Base-by-base conservation (phyloP, 352 stramenopile genomes). In the Phytopythium montanum region DNA sequence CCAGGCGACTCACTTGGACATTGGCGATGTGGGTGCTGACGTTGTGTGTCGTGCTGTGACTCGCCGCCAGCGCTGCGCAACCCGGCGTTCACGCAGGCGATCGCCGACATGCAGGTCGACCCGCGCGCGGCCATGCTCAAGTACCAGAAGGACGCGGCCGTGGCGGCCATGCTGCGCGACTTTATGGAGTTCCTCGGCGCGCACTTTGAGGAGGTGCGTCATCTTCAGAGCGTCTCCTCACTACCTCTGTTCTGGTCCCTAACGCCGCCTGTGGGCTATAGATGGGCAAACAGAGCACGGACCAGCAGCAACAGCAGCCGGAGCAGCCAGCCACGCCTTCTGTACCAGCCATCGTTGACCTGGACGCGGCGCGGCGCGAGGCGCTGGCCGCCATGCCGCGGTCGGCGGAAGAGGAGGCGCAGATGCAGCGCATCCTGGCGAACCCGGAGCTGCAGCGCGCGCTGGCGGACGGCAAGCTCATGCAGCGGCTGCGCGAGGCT, bases 151-250 rank as follows among this genome's bases (percentile, higher is more conserved):
- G 80, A 94, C 53, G 53, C 61, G 4, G 79, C 77, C 3, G 69
- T 92, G 3, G 83, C 78, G 0, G 51, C 65, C 0, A 90, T 92
- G 76, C 59, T 92, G 49, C 64, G 63, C 25, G 81, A 89, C 54
- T 94, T 90, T 38, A 77, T 91, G 70, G 72, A 73, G 50, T 92
- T 92, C 54, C 49, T 92, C 10, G 81, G 81, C 5, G 68, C 62
- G 46, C 81, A 94, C 59, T 92, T 94, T 42, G 80, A 92, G 65
- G 69, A 93, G 77, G 81, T 89, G 52, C n/a, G 68, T 13, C 23
- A 6, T 2, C 33, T 0, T 12, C 33, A 2, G 33, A 8, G 33
- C 33, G 33, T 38, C 33, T 38, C 31, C 31, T 42, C 1, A 10
- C n/a, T 53, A 18, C n/a, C 51, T n/a, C 1, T n/a, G 10, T 14